Conservation (phyloP, 441 rosid species). For the Pelargonium myrrhifolium region DNA sequence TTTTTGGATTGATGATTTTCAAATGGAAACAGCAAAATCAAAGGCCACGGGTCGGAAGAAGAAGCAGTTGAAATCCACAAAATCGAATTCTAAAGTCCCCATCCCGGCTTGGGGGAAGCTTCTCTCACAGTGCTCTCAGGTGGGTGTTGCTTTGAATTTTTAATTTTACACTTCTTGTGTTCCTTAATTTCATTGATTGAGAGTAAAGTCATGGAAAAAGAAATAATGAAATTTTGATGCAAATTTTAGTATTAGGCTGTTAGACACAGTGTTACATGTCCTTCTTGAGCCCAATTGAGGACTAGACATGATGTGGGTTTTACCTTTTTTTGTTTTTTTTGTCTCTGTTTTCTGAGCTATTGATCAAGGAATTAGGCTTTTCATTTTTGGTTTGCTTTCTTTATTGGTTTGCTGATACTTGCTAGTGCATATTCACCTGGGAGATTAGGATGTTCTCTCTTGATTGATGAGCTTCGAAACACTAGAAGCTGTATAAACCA, state of each 20-base stretch:
- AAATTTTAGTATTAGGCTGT: neutral
- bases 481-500: neutral
- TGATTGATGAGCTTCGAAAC: neutral
- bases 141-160: conserved; percentile 19
- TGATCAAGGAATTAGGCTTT: neutral
- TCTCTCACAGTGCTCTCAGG: conserved; percentile 84
- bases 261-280: neutral
- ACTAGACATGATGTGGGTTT: neutral
- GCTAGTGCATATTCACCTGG: neutral
- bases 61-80: conserved; percentile 35
- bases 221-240: neutral
- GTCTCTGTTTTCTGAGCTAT: neutral
- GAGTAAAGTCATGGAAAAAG: neutral
- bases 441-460: neutral
- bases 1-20: conserved; percentile 14
- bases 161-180: conserved; percentile 4
- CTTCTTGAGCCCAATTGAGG: neutral
- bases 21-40: conserved; percentile 47
- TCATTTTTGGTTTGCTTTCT: neutral
- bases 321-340: neutral
- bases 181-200: neutral
- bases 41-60: conserved; percentile 48
- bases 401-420: neutral
- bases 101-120: conserved; percentile 72
- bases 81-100: conserved; percentile 33